Percentiles rank a stretch among this genome's conserved stretches.
Evolutionary conservation across 2,329 filamentous ascomycete genomes (phyloP).

Genomic region (Hymenoscyphus scutula): DNA sequence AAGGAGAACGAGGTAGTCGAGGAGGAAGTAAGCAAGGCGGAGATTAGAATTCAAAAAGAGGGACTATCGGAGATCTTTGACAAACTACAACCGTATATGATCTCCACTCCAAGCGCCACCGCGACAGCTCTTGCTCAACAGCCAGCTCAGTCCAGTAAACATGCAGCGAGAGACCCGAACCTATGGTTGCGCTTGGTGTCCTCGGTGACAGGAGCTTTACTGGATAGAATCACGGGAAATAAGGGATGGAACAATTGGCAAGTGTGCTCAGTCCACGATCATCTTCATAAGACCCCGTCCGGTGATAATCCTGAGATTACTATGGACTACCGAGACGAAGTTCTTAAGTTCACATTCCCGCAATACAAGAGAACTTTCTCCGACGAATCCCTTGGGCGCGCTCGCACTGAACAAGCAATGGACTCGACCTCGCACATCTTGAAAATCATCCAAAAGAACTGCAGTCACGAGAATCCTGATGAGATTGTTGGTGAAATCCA

Average conservation of each 20-base stretch:
- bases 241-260: constrained; percentile 46
- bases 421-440: constrained; percentile 51
- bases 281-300: constrained; percentile 28
- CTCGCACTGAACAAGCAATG: constrained; percentile 44
- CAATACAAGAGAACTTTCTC: constrained; percentile 45
- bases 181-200: constrained; percentile 55
- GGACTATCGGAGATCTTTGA: constrained; percentile 32
- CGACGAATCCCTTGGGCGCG: constrained; percentile 36
- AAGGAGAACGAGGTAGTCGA: constrained; percentile 52
- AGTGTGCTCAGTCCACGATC: constrained; percentile 52
- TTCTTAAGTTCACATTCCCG: constrained; percentile 50
- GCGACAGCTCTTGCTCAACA: constrained; percentile 9
- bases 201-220: constrained; percentile 44
- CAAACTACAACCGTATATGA: constrained; percentile 29
- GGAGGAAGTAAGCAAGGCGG: constrained; percentile 45
- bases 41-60: constrained; percentile 46
- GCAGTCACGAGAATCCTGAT: constrained; percentile 36
- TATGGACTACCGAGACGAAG: constrained; percentile 42
- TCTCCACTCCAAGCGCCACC: background rate
- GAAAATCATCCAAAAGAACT: constrained; percentile 39
- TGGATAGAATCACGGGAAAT: constrained; percentile 47
- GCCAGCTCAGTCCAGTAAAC: background rate
- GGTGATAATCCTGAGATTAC: constrained; percentile 23
- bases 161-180: constrained; percentile 24
- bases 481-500: constrained; percentile 60